These are phyloP conservation scores for Vicia sativa DNA, from an alignment of 306 rosid species.

Conservation along the genomic window DNA sequence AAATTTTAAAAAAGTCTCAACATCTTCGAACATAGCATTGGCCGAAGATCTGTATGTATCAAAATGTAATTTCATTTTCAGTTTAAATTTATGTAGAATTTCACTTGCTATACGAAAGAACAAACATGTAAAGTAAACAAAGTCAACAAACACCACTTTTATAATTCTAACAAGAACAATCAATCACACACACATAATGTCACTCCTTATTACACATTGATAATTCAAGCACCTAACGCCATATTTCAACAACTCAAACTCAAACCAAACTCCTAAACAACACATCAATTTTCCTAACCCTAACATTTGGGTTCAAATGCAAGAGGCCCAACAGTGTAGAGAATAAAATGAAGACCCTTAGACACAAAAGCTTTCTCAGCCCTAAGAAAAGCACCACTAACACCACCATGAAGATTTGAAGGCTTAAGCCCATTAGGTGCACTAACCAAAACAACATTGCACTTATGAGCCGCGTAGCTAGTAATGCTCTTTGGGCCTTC, in stretches of 20 bases:
- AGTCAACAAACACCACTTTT: not conserved
- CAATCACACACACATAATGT: not conserved
- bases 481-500: conserved; percentile 65
- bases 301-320: conserved; percentile 75
- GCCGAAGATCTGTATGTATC: no score
- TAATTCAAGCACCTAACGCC: not conserved
- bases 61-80: no score
- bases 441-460: conserved; percentile 54
- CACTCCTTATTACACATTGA: not conserved
- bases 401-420: conserved; percentile 61
- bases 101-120: no score
- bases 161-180: conserved; percentile 4
- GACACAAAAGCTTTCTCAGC: conserved; percentile 51
- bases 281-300: not conserved
- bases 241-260: not conserved
- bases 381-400: conserved; percentile 52
- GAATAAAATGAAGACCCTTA: conserved; percentile 52
- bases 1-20: no score
- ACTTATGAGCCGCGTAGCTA: conserved; percentile 68
- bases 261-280: not conserved
- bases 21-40: no score
- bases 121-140: no score
- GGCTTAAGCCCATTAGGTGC: conserved; percentile 53
- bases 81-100: no score
- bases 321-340: conserved; percentile 75